Conservation (phyloP, 768 basidiomycete species). For the Udeniomyces megalosporus region DNA sequence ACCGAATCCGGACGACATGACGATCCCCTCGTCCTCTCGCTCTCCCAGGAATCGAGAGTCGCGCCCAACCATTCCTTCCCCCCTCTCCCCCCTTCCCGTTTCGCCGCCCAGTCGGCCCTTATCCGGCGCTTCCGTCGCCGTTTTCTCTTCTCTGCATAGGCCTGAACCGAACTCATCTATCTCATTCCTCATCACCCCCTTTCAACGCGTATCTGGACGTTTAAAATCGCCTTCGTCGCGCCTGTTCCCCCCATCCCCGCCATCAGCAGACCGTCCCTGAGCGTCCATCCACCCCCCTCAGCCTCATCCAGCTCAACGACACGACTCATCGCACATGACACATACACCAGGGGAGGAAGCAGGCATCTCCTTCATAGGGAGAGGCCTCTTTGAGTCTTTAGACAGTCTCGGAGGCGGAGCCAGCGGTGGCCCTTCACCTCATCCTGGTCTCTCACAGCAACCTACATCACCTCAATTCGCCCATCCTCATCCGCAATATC, state of each 20-base stretch:
- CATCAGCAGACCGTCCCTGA: no score
- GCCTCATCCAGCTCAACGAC: background rate
- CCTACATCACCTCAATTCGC: conserved; percentile 18
- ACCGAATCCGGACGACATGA: no score
- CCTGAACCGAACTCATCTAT: no score
- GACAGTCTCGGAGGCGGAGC: conserved; percentile 1
- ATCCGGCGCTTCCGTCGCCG: no score
- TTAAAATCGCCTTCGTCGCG: no score
- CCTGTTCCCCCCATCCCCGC: background rate
- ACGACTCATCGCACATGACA: background rate
- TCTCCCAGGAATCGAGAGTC: no score
- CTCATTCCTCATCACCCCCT: no score
- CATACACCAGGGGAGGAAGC: conserved; percentile 3
- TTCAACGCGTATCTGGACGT: no score
- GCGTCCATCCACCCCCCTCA: background rate
- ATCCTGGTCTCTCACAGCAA: conserved; percentile 3
- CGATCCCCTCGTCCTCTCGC: no score
- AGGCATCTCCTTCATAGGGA: conserved; percentile 6
- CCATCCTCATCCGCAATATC: conserved; percentile 3
- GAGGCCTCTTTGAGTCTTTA: conserved; percentile 11
- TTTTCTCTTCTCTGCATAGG: background rate
- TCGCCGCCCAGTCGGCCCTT: no score
- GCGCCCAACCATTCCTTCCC: no score
- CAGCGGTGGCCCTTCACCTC: background rate
- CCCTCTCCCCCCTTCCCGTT: no score